A percentile compares a stretch with the other conserved stretches of the same genome.
Evolutionary conservation across 2,329 filamentous ascomycete genomes (phyloP).

Genomic region (Ascochyta viciae-villosae): DNA sequence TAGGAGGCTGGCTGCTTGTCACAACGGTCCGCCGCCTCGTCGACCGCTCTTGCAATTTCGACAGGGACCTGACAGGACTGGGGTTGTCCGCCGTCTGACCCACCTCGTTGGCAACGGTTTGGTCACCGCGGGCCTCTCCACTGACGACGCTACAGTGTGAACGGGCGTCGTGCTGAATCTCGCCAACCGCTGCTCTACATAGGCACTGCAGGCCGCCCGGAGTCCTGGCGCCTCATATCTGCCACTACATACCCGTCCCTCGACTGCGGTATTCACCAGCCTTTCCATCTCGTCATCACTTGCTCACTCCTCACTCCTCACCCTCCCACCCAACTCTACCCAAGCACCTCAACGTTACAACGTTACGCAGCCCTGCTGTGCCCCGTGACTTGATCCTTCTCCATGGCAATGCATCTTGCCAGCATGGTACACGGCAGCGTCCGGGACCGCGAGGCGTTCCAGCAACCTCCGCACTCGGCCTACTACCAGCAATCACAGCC

Average conservation of each 20-base stretch:
- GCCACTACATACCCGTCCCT: slow-evolving; percentile 37
- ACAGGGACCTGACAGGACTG: slow-evolving; percentile 42
- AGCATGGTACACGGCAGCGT: slow-evolving; percentile 54
- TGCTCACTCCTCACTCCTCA: slow-evolving; percentile 22
- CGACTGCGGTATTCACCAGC: slow-evolving; percentile 17
- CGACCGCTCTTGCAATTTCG: slow-evolving; percentile 46
- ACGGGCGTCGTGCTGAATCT: slow-evolving; percentile 46
- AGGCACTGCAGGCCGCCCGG: slow-evolving; percentile 47
- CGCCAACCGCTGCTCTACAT: slow-evolving; percentile 45
- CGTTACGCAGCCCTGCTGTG: slow-evolving; percentile 47
- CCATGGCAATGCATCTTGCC: slow-evolving; percentile 53
- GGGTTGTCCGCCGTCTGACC: slow-evolving; percentile 47
- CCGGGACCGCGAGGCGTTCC: slow-evolving; percentile 49
- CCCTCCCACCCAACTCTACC: slow-evolving; percentile 18
- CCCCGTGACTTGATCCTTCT: slow-evolving; percentile 35
- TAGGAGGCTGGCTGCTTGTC: slow-evolving; percentile 41
- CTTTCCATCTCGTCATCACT: slow-evolving; percentile 20
- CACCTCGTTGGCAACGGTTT: slow-evolving; percentile 48
- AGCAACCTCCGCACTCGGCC: slow-evolving; percentile 39
- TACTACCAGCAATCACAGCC: slow-evolving; percentile 49
- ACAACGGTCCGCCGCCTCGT: slow-evolving; percentile 49
- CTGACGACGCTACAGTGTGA: slow-evolving; percentile 42
- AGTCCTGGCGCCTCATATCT: slow-evolving; percentile 43
- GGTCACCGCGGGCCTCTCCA: slow-evolving; percentile 38
- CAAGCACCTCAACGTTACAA: slow-evolving; percentile 8